phyloP scores from a whole-genome alignment of 2,329 filamentous ascomycete species.

The Epichloe sp. region DNA sequence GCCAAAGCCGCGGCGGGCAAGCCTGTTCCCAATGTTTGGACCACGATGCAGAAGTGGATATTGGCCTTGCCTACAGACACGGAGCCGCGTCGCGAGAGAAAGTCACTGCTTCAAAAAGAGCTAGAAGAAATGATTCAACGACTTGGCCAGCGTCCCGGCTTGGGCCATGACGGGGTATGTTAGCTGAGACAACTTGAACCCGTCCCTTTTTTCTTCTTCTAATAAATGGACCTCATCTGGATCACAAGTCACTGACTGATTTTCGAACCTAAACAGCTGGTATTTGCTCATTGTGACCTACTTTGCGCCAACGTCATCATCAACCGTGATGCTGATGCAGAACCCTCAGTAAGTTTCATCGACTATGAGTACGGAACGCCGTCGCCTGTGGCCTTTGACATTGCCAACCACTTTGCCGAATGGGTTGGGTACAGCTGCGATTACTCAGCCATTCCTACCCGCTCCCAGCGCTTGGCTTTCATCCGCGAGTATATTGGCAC shows the following conservation, averaged over 20 bases:
- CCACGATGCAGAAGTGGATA: conserved; percentile 93
- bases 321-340: conserved; percentile 29
- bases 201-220: background rate
- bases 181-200: background rate
- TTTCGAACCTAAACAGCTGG: conserved; percentile 38
- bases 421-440: conserved; percentile 98
- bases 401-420: conserved; percentile 96
- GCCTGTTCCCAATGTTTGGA: conserved; percentile 80
- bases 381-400: conserved; percentile 87
- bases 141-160: conserved; percentile 62
- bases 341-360: conserved; percentile 57
- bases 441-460: conserved; percentile 68
- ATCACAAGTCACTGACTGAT: conserved; percentile 6
- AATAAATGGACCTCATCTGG: background rate
- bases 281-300: conserved; percentile 92
- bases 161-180: conserved; percentile 62
- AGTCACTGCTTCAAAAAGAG: conserved; percentile 59
- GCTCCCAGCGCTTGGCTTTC: conserved; percentile 64
- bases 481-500: conserved; percentile 68
- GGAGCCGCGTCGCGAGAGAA: conserved; percentile 53
- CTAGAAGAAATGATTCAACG: conserved; percentile 55
- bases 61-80: conserved; percentile 65
- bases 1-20: conserved; percentile 48
- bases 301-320: conserved; percentile 95
- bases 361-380: conserved; percentile 98